phyloP scores from a whole-genome alignment of 768 basidiomycete genomes.

The Podaxis mareebaensis region DNA sequence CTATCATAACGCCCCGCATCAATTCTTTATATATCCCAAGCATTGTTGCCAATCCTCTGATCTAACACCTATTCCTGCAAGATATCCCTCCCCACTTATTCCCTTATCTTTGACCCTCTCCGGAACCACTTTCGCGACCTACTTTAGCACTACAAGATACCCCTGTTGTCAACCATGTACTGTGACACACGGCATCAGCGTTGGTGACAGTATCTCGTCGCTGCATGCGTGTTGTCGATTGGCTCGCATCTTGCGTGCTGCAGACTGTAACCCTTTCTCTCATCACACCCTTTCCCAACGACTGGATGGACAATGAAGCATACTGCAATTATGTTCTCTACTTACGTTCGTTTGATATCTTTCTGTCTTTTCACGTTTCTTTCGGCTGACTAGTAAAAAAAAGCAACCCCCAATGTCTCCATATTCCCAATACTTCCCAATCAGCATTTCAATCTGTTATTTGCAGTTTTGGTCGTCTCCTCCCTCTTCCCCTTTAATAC shows the following conservation, averaged over 20 bases:
- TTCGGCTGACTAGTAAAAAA: conserved; percentile 6
- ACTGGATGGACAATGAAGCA: conserved; percentile 16
- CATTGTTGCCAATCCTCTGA: conserved; percentile 26
- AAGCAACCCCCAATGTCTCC: conserved; percentile 18
- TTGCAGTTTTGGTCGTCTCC: conserved; percentile 2
- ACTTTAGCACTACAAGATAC: conserved; percentile 9
- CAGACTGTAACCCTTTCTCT: neutral
- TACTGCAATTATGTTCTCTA: conserved; percentile 8
- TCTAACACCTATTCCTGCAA: conserved; percentile 26
- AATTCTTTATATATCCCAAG: conserved; percentile 25
- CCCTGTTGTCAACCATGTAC: neutral
- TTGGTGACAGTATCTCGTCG: neutral
- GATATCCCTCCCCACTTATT: conserved; percentile 17
- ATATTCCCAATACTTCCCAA: conserved; percentile 20
- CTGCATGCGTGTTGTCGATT: conserved; percentile 12
- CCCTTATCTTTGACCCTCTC: conserved; percentile 14
- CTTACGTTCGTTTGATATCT: conserved; percentile 7
- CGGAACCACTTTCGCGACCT: conserved; percentile 9
- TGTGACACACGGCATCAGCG: neutral
- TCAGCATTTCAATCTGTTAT: conserved; percentile 7
- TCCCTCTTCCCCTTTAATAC: conserved; percentile 4
- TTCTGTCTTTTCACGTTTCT: conserved; percentile 5
- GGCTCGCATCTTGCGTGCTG: conserved; percentile 7
- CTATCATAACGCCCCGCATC: conserved; percentile 20
- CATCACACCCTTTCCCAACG: conserved; percentile 9